phyloP scores from a whole-genome alignment of 2,329 filamentous ascomycete species.

The Sporothrix variecibatus region DNA sequence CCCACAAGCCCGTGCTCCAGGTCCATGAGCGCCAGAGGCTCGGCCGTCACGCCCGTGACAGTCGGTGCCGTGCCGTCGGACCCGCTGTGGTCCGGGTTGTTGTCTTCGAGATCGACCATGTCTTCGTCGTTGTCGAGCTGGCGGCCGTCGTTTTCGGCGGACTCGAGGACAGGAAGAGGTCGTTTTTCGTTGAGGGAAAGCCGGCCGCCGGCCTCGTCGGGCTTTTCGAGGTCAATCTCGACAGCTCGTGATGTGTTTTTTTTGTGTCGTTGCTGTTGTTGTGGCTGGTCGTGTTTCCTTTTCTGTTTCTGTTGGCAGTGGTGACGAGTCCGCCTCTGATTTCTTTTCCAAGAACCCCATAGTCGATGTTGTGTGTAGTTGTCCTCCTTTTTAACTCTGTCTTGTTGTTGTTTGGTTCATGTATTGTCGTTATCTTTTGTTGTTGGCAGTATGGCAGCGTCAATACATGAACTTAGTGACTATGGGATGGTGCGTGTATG shows the following conservation, averaged over 20 bases:
- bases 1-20: conserved; percentile 56
- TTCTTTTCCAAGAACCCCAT: conserved; percentile 1
- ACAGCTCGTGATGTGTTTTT: not conserved
- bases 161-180: conserved; percentile 6
- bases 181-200: not conserved
- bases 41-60: not conserved
- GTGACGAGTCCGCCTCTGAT: not conserved
- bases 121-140: conserved; percentile 21
- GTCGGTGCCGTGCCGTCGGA: not conserved
- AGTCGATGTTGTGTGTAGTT: not conserved
- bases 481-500: too few species aligned
- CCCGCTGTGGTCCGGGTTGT: not conserved
- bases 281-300: not conserved
- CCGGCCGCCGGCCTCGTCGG: not conserved
- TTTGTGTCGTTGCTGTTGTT: not conserved
- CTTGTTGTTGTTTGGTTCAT: not conserved
- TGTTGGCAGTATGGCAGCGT: too few species aligned
- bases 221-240: not conserved
- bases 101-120: not conserved
- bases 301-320: not conserved
- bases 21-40: conserved; percentile 48
- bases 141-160: conserved; percentile 15
- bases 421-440: not conserved
- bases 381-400: not conserved
- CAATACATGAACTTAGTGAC: too few species aligned